These are phyloP conservation scores for Avena sativa DNA, from an alignment of 176 grass and related monocot species.

Conservation along the genomic window DNA sequence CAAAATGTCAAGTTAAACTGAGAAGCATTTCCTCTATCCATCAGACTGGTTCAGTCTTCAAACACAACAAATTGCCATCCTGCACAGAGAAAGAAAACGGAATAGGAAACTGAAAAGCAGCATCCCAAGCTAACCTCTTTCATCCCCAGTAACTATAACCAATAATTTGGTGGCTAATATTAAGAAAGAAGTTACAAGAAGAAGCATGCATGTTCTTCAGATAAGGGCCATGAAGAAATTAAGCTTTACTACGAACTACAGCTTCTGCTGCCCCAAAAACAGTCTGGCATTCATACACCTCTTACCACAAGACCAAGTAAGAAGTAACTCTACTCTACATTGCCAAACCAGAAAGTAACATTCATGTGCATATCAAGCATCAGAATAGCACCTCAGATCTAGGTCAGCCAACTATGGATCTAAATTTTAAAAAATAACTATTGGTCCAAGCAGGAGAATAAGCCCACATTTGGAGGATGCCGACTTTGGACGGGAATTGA, in stretches of 20 bases:
- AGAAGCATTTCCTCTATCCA: not conserved
- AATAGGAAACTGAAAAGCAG: not conserved
- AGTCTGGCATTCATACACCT: not conserved
- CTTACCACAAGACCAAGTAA: not conserved
- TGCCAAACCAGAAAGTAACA: not conserved
- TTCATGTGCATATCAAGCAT: not conserved
- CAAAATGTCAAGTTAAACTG: not conserved
- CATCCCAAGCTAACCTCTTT: not conserved
- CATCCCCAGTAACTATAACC: not conserved
- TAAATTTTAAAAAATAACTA: not conserved
- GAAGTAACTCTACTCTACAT: not conserved
- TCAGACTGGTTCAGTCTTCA: not conserved
- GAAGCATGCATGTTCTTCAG: not conserved
- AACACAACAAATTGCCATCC: not conserved
- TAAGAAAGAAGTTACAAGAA: not conserved
- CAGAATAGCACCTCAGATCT: not conserved
- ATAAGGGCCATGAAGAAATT: not conserved
- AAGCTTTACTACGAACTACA: not conserved
- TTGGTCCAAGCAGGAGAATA: not conserved
- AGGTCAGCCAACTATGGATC: not conserved
- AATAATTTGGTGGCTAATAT: not conserved
- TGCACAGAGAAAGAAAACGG: not conserved
- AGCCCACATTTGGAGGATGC: not conserved
- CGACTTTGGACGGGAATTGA: not conserved
- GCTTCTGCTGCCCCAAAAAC: not conserved